Conservation (phyloP, 2,329 filamentous ascomycete genomes). For the Teratosphaeria epicoccoides region DNA sequence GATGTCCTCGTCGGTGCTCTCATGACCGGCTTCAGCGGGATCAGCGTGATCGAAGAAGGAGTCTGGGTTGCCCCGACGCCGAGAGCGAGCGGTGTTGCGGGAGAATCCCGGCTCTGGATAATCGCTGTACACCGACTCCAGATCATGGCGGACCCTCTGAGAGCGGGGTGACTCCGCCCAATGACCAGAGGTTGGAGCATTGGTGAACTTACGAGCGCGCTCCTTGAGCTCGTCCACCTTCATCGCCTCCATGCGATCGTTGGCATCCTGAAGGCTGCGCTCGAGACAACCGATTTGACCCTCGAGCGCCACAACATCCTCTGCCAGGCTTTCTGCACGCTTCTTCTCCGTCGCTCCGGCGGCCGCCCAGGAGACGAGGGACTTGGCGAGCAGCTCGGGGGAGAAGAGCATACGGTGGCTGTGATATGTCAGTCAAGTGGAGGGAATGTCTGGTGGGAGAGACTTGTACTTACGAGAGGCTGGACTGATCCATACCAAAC, state of each 20-base stretch:
- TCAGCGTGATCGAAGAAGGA: no score
- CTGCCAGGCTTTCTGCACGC: background rate
- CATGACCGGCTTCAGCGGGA: no score
- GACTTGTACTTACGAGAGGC: background rate
- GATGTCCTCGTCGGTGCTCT: no score
- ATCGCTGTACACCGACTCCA: no score
- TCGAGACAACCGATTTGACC: background rate
- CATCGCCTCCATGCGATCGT: background rate
- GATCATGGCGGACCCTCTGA: no score
- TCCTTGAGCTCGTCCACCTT: background rate
- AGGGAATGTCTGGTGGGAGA: background rate
- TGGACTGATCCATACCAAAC: background rate
- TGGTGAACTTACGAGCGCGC: no score
- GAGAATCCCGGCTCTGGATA: no score
- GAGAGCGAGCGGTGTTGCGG: no score
- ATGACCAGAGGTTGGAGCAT: no score
- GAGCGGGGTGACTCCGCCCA: no score
- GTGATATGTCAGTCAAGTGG: background rate
- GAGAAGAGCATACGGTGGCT: background rate
- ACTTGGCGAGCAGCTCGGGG: background rate
- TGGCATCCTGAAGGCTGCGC: background rate
- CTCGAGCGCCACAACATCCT: background rate
- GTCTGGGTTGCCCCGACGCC: no score
- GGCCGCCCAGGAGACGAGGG: background rate
- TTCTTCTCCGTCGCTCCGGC: no score